Evolutionary conservation across 2,329 filamentous ascomycete species (phyloP).

Genomic region (Ustulina deusta): DNA sequence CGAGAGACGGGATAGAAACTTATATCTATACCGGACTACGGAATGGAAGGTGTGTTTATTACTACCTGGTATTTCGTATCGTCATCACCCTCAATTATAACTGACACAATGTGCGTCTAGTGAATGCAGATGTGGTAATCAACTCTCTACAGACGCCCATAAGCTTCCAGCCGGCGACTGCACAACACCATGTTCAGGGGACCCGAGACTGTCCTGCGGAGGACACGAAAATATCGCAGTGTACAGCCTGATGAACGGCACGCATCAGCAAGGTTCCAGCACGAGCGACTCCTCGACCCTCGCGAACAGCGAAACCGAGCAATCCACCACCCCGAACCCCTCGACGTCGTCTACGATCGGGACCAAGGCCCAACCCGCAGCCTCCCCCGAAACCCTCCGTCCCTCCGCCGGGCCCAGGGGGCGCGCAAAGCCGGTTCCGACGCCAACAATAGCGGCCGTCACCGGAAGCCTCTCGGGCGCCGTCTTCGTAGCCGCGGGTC

Average conservation of each 20-base stretch:
- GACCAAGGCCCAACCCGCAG: neutral
- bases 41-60: slow-evolving; percentile 45
- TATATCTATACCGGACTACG: slow-evolving; percentile 44
- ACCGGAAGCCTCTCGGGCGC: slow-evolving; percentile 45
- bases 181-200: slow-evolving; percentile 42
- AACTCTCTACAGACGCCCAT: slow-evolving; percentile 37
- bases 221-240: slow-evolving; percentile 42
- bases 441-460: slow-evolving; percentile 44
- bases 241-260: slow-evolving; percentile 39
- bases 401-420: slow-evolving; percentile 19
- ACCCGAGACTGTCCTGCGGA: slow-evolving; percentile 43
- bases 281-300: neutral
- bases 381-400: slow-evolving; percentile 7
- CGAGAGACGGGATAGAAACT: slow-evolving; percentile 14
- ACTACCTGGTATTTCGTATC: neutral
- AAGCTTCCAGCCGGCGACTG: slow-evolving; percentile 44
- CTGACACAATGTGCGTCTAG: slow-evolving; percentile 28
- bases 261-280: too few species aligned
- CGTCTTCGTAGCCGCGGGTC: slow-evolving; percentile 40
- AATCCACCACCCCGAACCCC: neutral
- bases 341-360: slow-evolving; percentile 1
- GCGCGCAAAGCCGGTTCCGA: slow-evolving; percentile 20
- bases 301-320: neutral
- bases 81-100: neutral
- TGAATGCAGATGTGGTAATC: slow-evolving; percentile 44